These are phyloP conservation scores for Sphagnum fallax DNA, from an alignment of 228 moss, liverwort and hornwort genomes.

Conservation along the genomic window DNA sequence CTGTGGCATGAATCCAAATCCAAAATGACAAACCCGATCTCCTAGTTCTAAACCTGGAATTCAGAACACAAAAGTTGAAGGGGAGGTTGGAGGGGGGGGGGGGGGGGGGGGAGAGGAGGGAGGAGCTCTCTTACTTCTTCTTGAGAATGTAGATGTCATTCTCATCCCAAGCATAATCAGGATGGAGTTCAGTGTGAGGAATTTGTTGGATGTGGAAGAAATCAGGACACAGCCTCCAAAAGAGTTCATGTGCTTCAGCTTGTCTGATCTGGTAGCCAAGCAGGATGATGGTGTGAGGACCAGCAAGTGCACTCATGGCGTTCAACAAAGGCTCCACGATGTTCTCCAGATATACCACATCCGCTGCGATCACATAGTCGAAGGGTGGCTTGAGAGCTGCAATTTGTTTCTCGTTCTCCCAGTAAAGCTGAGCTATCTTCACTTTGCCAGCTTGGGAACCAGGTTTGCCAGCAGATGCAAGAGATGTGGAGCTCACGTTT, in stretches of 20 bases:
- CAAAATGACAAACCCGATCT: too few species aligned
- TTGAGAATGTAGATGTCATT: slow-evolving; percentile 66
- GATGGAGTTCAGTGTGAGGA: slow-evolving; percentile 59
- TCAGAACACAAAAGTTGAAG: too few species aligned
- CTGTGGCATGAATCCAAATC: too few species aligned
- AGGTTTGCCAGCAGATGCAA: slow-evolving; percentile 43
- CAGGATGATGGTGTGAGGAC: slow-evolving; percentile 47
- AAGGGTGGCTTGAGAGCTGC: slow-evolving; percentile 74
- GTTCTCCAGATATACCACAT: slow-evolving; percentile 82
- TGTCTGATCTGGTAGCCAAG: slow-evolving; percentile 74
- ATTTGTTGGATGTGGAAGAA: slow-evolving; percentile 42
- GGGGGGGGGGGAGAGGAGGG: too few species aligned
- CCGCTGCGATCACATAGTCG: slow-evolving; percentile 66
- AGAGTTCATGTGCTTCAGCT: slow-evolving; percentile 71
- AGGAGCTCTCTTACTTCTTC: slow-evolving; percentile 29
- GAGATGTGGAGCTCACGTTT: slow-evolving; percentile 34
- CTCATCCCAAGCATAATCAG: slow-evolving; percentile 60
- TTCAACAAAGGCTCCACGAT: slow-evolving; percentile 68
- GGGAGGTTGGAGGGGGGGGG: too few species aligned
- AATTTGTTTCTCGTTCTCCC: slow-evolving; percentile 73
- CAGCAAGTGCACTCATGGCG: slow-evolving; percentile 59
- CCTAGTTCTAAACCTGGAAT: too few species aligned
- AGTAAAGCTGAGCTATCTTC: slow-evolving; percentile 57
- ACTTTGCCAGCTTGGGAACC: slow-evolving; percentile 49
- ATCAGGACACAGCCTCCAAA: slow-evolving; percentile 74